Percentiles rank a stretch among this genome's conserved stretches.
Evolutionary conservation across 2,329 filamentous ascomycete species (phyloP).

Genomic region (Hypoxylon sp.): DNA sequence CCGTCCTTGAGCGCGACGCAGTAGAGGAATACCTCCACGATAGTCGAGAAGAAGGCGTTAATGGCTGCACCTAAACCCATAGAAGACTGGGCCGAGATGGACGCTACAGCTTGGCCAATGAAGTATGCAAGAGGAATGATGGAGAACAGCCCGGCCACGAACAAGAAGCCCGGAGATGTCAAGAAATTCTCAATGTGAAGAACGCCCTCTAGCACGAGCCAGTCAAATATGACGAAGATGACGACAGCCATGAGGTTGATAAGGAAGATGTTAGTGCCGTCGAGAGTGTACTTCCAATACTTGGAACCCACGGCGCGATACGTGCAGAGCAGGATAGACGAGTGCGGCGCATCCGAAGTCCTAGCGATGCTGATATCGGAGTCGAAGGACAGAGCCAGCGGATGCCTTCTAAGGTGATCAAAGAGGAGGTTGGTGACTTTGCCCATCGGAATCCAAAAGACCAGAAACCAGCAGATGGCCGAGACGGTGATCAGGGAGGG

Average conservation of each 20-base stretch:
- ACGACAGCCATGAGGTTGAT: conserved; percentile 96
- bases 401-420: conserved; percentile 90
- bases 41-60: conserved; percentile 97
- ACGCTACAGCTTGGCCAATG: conserved; percentile 97
- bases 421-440: conserved; percentile 90
- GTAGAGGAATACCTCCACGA: conserved; percentile 98
- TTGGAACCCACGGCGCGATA: conserved; percentile 93
- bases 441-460: conserved; percentile 99
- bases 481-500: conserved; percentile 87
- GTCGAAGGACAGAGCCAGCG: conserved; percentile 91
- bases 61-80: conserved; percentile 98
- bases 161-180: conserved; percentile 86
- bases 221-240: conserved; percentile 94
- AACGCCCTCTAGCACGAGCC: conserved; percentile 75
- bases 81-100: conserved; percentile 96
- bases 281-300: conserved; percentile 99
- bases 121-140: conserved; percentile 98
- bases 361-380: conserved; percentile 81
- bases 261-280: conserved; percentile 98
- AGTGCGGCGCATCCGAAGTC: conserved; percentile 73
- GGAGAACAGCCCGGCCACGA: conserved; percentile 82
- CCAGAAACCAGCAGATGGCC: conserved; percentile 90
- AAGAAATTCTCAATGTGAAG: conserved; percentile 75
- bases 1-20: conserved; percentile 92
- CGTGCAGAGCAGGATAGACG: conserved; percentile 92